A percentile compares a stretch with the other conserved stretches of the same genome.
Evolutionary conservation across 208 protist species (phyloP).

Genomic region (Leishmania tarentolae): DNA sequence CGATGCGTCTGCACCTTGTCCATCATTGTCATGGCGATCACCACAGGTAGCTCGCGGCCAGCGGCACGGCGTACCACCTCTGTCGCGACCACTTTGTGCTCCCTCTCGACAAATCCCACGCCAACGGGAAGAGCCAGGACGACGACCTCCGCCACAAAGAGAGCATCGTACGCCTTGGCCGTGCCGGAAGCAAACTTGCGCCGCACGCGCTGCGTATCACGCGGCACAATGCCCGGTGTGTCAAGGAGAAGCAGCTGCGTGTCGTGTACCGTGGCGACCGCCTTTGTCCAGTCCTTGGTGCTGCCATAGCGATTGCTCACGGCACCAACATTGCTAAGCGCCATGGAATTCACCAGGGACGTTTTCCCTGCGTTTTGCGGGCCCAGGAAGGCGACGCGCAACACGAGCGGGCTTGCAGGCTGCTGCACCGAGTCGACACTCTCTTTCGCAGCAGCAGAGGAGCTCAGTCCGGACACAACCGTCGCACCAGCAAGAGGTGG

Average conservation of each 20-base stretch:
- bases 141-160: constrained; percentile 82
- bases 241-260: constrained; percentile 89
- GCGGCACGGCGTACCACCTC: constrained; percentile 78
- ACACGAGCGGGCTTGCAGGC: constrained; percentile 45
- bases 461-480: neutral
- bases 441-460: neutral
- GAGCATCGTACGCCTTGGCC: constrained; percentile 79
- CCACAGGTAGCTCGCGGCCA: constrained; percentile 74
- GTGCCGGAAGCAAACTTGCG: constrained; percentile 55
- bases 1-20: constrained; percentile 85
- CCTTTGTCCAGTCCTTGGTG: constrained; percentile 83
- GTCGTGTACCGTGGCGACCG: constrained; percentile 84
- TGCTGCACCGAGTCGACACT: constrained; percentile 16
- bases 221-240: constrained; percentile 72
- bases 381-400: constrained; percentile 74
- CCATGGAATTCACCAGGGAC: constrained; percentile 86
- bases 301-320: constrained; percentile 82
- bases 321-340: constrained; percentile 79
- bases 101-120: constrained; percentile 83
- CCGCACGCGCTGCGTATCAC: constrained; percentile 50
- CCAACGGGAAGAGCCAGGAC: constrained; percentile 80
- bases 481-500: constrained; percentile 44
- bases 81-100: constrained; percentile 70
- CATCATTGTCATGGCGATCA: constrained; percentile 90
- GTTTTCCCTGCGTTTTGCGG: constrained; percentile 91